Evolutionary conservation across 108 stramenopile species (phyloP), one percentile per base, ranked within the genome.

Genomic region (Nitzschia sp.): DNA sequence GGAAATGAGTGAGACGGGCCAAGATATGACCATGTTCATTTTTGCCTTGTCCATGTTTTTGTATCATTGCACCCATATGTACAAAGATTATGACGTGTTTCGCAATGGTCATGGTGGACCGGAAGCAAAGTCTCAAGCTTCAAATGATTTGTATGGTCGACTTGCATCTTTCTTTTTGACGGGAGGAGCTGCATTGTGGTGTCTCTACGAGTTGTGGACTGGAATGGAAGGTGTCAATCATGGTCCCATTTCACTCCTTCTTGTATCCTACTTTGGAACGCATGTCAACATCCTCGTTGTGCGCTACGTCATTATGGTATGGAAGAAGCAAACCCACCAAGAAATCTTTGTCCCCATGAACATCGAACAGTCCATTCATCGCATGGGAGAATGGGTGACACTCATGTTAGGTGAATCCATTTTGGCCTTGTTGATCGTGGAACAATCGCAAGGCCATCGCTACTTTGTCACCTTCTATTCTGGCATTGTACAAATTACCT

Each of bases 301-400:
- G 1, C 53, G 24, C 11, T 54, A 54, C 8, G 12, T 25, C 53
- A 54, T 25, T 54, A 21, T 12, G 11, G 24, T 21, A 12, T 25
- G 24, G 53, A 19, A 54, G 24, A 54, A 25, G 11, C 11, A 3
- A 17, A 2, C 29, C 20, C 39, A 40, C 9, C 1, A 60, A 21
- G 39, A 60, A 3, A 14, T 14, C 14, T 52, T 22, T 40, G 77
- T 80, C 2, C 81, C 81, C 6, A 46, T 73, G 56, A 77, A 82
- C 51, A 65, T 77, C 20, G 76, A 80, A n/a, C 77, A 57, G 57
- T 38, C 57, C 46, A 78, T 79, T 25, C 80, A 80, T 62, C 58
- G 83, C 1, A 73, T 69, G n/a, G 83, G 83, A 10, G 83, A 84
- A 57, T 84, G 83, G 83, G 75, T 58, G n/a, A 75, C 78, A 69